phyloP scores from a whole-genome alignment of 78 protist species.

The Speleostelium caveatum region DNA sequence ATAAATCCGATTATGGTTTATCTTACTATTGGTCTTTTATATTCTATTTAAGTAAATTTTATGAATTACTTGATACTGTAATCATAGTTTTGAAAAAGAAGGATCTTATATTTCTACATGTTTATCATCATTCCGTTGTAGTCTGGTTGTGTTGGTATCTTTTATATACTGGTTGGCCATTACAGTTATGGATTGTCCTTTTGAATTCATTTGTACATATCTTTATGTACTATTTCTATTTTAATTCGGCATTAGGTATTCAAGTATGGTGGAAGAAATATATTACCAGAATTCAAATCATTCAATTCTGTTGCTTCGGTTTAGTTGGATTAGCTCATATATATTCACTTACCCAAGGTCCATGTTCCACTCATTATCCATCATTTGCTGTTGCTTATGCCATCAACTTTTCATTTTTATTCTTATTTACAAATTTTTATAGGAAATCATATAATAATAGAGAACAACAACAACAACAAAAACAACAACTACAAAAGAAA shows the following conservation, averaged over 20 bases:
- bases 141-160: conserved; percentile 71
- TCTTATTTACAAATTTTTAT: conserved; percentile 64
- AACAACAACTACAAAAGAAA: too few species aligned
- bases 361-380: conserved; percentile 28
- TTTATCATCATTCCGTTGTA: conserved; percentile 86
- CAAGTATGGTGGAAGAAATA: conserved; percentile 82
- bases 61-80: conserved; percentile 89
- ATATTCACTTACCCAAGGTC: background rate
- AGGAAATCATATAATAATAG: conserved; percentile 45
- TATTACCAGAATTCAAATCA: conserved; percentile 83
- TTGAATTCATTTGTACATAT: conserved; percentile 82
- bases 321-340: conserved; percentile 13
- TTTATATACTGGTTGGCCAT: conserved; percentile 49
- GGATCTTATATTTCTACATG: conserved; percentile 79
- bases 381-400: conserved; percentile 29
- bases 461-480: too few species aligned
- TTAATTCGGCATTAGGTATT: conserved; percentile 61
- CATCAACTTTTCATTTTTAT: conserved; percentile 74
- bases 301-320: conserved; percentile 73
- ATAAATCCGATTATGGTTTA: conserved; percentile 52
- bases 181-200: conserved; percentile 61
- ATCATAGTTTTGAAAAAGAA: conserved; percentile 83
- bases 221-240: conserved; percentile 88
- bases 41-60: conserved; percentile 85
- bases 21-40: conserved; percentile 74